These are phyloP conservation scores for Glonium stellatum DNA, from an alignment of 495 filamentous ascomycete species.

Conservation along the genomic window DNA sequence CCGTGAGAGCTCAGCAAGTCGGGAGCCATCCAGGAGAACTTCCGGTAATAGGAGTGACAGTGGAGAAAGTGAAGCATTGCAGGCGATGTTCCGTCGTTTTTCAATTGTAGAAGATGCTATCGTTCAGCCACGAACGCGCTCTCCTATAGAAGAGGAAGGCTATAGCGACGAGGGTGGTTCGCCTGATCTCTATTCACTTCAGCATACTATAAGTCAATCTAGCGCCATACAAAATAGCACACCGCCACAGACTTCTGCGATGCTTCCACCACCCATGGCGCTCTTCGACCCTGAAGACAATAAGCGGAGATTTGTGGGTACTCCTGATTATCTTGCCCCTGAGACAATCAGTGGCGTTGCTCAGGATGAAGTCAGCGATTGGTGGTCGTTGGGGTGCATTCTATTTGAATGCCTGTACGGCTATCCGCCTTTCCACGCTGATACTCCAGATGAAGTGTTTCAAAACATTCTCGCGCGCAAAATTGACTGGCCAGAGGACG, in stretches of 20 bases:
- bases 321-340: constrained; percentile 92
- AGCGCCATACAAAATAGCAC: constrained; percentile 39
- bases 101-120: constrained; percentile 61
- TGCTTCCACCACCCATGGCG: constrained; percentile 92
- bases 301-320: constrained; percentile 90
- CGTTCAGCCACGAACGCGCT: constrained; percentile 36
- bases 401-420: constrained; percentile 94
- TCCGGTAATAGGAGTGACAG: constrained; percentile 91
- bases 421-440: constrained; percentile 86
- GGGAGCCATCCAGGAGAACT: constrained; percentile 69
- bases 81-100: constrained; percentile 76
- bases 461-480: constrained; percentile 86
- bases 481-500: constrained; percentile 81
- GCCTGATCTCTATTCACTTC: constrained; percentile 60
- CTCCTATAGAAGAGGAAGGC: constrained; percentile 63
- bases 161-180: constrained; percentile 60
- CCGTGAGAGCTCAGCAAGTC: constrained; percentile 55
- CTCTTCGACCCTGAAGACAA: constrained; percentile 93
- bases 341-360: constrained; percentile 93
- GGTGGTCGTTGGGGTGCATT: constrained; percentile 98
- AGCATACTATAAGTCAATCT: constrained; percentile 45
- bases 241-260: constrained; percentile 60
- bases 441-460: constrained; percentile 87
- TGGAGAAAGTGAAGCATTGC: constrained; percentile 75
- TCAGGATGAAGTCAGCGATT: constrained; percentile 97